These are phyloP conservation scores for Didymella pomorum DNA, from an alignment of 2,329 filamentous ascomycete genomes.

Conservation along the genomic window DNA sequence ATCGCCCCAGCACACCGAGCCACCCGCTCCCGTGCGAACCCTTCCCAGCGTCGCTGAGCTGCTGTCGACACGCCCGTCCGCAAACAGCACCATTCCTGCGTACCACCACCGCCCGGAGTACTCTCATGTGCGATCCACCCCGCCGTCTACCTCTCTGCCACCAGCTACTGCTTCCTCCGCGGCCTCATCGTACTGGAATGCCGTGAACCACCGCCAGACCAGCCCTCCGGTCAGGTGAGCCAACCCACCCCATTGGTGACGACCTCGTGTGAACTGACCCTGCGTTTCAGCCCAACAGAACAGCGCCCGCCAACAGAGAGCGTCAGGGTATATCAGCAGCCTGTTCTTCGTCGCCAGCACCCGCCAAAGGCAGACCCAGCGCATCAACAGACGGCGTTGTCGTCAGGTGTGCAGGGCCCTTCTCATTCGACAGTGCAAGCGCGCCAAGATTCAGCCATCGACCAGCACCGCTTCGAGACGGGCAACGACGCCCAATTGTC, in stretches of 20 bases:
- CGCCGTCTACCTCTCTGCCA: slow-evolving; percentile 18
- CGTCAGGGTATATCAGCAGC: slow-evolving; percentile 9
- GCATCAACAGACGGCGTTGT: slow-evolving; percentile 10
- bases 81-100: slow-evolving; percentile 20
- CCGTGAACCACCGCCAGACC: slow-evolving; percentile 25
- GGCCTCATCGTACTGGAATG: slow-evolving; percentile 15
- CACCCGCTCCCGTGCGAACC: slow-evolving; percentile 23
- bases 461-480: slow-evolving; percentile 29
- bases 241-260: not conserved
- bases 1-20: slow-evolving; percentile 16
- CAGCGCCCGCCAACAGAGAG: slow-evolving; percentile 5
- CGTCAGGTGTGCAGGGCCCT: slow-evolving; percentile 18
- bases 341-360: slow-evolving; percentile 14
- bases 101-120: slow-evolving; percentile 29
- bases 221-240: slow-evolving; percentile 22
- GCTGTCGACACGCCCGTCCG: slow-evolving; percentile 27
- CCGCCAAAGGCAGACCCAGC: slow-evolving; percentile 13
- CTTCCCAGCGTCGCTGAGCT: slow-evolving; percentile 38
- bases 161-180: slow-evolving; percentile 11
- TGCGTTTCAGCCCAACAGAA: slow-evolving; percentile 14
- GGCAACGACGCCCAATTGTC: slow-evolving; percentile 26
- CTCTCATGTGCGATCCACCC: slow-evolving; percentile 16
- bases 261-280: slow-evolving; percentile 9
- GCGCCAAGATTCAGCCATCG: slow-evolving; percentile 36
- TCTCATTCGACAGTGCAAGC: slow-evolving; percentile 18